These are phyloP conservation scores for Epicoccum sorghinum DNA, from an alignment of 2,329 filamentous ascomycete genomes.

Conservation along the genomic window DNA sequence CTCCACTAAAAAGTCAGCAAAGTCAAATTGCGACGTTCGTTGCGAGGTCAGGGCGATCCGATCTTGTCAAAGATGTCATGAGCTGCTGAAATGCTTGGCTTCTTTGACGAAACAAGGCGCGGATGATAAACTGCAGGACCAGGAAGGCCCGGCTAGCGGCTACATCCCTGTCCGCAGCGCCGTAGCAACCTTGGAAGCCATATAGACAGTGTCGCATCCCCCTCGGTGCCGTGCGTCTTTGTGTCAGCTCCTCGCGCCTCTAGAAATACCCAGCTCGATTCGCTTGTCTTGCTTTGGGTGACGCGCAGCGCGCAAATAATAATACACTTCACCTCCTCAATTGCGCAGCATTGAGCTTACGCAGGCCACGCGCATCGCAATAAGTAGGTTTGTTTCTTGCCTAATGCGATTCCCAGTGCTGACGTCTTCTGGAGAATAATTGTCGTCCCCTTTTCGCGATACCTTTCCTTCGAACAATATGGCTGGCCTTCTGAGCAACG, in stretches of 20 bases:
- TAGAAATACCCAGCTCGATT: conserved; percentile 3
- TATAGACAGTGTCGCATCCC: conserved; percentile 5
- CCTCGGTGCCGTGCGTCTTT: background rate
- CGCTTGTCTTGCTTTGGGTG: background rate
- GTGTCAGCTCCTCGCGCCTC: background rate
- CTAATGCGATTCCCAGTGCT: conserved; percentile 15
- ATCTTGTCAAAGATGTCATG: conserved; percentile 11
- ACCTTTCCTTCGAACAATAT: conserved; percentile 1
- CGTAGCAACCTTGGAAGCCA: conserved; percentile 8
- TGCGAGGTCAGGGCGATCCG: background rate
- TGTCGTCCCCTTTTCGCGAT: conserved; percentile 1
- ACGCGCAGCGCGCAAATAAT: background rate
- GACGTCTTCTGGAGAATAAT: conserved; percentile 15
- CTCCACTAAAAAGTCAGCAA: conserved; percentile 6
- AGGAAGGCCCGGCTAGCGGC: conserved; percentile 15
- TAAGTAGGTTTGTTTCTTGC: conserved; percentile 18
- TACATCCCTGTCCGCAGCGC: conserved; percentile 5
- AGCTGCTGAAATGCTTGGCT: conserved; percentile 11
- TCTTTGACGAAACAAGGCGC: conserved; percentile 10
- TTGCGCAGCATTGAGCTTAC: conserved; percentile 11
- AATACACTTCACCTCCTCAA: background rate
- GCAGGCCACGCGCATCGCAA: conserved; percentile 20
- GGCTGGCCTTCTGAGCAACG: conserved; percentile 12
- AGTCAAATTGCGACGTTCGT: conserved; percentile 1
- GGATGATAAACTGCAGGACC: conserved; percentile 4